phyloP scores from a whole-genome alignment of 805 yeast genomes.

The Wickerhamomyces kurtzmanii region DNA sequence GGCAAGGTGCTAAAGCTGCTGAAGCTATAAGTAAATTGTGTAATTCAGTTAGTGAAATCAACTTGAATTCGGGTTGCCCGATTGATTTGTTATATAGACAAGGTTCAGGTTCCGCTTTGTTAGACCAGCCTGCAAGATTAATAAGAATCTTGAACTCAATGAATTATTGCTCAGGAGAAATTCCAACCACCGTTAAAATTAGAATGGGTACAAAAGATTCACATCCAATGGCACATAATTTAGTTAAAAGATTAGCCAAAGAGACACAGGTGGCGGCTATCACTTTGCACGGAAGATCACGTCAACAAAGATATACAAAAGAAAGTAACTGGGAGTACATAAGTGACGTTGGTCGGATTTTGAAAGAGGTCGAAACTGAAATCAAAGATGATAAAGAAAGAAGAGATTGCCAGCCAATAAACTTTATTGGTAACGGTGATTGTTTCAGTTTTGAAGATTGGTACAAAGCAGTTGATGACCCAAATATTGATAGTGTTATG shows the following conservation, averaged over 20 bases:
- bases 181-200: conserved; percentile 86
- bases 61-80: conserved; percentile 95
- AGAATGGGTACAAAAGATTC: conserved; percentile 85
- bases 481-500: conserved; percentile 88
- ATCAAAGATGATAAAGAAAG: conserved; percentile 52
- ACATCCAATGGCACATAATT: conserved; percentile 76
- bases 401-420: conserved; percentile 52
- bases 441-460: conserved; percentile 82
- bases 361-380: conserved; percentile 45
- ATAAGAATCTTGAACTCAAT: conserved; percentile 75
- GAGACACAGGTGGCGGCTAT: conserved; percentile 85
- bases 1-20: conserved; percentile 93
- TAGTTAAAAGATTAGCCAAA: conserved; percentile 60
- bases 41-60: conserved; percentile 65
- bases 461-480: conserved; percentile 56
- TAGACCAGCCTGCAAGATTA: conserved; percentile 82
- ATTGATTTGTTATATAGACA: conserved; percentile 87
- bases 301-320: conserved; percentile 90
- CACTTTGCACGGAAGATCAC: conserved; percentile 91
- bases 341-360: conserved; percentile 57
- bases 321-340: conserved; percentile 93
- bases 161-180: conserved; percentile 82
- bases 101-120: conserved; percentile 91
- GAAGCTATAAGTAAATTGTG: conserved; percentile 59
- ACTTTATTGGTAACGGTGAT: conserved; percentile 94